Conservation (phyloP, 768 basidiomycete genomes). For the Tricholoma flavovirens region DNA sequence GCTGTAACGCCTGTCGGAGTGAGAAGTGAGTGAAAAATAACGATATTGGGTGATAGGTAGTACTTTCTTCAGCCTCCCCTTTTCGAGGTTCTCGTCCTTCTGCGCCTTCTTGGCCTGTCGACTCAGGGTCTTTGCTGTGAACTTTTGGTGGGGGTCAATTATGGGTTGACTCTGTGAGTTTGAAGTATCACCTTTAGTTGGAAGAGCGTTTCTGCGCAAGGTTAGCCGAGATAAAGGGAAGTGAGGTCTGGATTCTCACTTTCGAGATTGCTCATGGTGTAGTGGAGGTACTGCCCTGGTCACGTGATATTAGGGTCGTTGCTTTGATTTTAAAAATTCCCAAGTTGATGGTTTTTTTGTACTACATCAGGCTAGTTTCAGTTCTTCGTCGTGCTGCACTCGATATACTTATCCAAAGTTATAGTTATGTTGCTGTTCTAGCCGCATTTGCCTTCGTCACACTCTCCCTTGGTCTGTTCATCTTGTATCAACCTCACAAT, state of each 20-base stretch:
- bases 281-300: background rate
- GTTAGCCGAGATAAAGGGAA: conserved; percentile 22
- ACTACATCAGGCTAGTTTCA: conserved; percentile 51
- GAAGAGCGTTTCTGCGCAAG: conserved; percentile 82
- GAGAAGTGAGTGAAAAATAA: background rate
- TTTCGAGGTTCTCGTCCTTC: conserved; percentile 91
- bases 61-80: conserved; percentile 90
- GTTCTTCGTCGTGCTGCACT: background rate
- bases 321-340: background rate
- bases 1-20: conserved; percentile 74
- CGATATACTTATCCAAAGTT: conserved; percentile 3
- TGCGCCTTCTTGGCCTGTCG: conserved; percentile 96
- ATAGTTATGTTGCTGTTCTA: conserved; percentile 68
- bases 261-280: conserved; percentile 76
- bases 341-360: conserved; percentile 45
- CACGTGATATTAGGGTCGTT: too few relatives aligned
- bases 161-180: conserved; percentile 9
- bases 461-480: conserved; percentile 70
- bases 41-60: conserved; percentile 4
- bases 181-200: conserved; percentile 77
- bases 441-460: conserved; percentile 88
- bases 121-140: conserved; percentile 93
- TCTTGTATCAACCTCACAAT: background rate
- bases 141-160: conserved; percentile 44
- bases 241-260: conserved; percentile 49